Percentiles rank a stretch among this genome's conserved stretches.
These are phyloP conservation scores for Pseudevernia furfuracea DNA, from an alignment of 495 filamentous ascomycete species.

Conservation along the genomic window DNA sequence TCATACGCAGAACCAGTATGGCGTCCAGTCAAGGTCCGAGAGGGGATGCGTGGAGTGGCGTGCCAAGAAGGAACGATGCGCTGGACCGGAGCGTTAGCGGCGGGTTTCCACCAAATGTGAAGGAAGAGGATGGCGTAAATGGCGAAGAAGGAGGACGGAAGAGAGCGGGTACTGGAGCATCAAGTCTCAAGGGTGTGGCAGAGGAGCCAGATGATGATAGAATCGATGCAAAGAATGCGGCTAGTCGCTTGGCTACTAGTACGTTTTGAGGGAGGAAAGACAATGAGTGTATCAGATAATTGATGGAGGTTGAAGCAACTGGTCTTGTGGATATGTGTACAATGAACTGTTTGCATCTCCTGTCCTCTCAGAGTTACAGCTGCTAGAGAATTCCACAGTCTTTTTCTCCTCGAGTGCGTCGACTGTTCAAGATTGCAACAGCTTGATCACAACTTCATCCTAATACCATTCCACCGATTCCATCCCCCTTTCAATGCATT, in stretches of 20 bases:
- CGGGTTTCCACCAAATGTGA: constrained; percentile 45
- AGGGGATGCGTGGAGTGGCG: constrained; percentile 95
- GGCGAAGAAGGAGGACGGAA: constrained; percentile 44
- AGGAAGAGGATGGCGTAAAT: constrained; percentile 36
- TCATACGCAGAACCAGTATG: constrained; percentile 63
- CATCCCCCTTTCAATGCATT: not conserved
- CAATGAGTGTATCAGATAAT: not conserved
- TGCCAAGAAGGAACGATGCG: constrained; percentile 72
- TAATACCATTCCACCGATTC: not conserved
- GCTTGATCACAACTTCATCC: not conserved
- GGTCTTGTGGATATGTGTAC: constrained; percentile 4
- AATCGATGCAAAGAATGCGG: constrained; percentile 90
- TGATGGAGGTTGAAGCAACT: not conserved
- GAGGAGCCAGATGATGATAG: constrained; percentile 92
- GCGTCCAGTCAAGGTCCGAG: constrained; percentile 85
- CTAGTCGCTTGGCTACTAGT: constrained; percentile 84
- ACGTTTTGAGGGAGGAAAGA: constrained; percentile 64
- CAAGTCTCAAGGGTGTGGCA: constrained; percentile 49
- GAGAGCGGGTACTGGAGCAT: constrained; percentile 52
- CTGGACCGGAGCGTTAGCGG: constrained; percentile 69
- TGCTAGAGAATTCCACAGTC: not conserved
- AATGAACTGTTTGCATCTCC: not conserved
- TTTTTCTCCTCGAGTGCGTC: not conserved
- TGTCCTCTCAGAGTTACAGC: not conserved
- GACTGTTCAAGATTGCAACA: not conserved